Evolutionary conservation across 768 basidiomycete species (phyloP).

Genomic region (Suillus discolor): DNA sequence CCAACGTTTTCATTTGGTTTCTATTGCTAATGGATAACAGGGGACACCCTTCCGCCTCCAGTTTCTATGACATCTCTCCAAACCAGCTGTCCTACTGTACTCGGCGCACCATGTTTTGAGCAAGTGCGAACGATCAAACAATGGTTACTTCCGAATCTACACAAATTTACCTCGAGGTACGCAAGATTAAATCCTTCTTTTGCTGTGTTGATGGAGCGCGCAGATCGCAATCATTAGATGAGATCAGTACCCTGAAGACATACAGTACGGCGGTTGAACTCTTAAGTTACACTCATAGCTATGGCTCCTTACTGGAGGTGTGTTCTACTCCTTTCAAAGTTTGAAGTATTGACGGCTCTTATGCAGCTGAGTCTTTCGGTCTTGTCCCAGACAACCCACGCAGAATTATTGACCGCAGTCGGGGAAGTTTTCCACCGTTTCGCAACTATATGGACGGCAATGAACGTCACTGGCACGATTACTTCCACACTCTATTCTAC

Average conservation of each 20-base stretch:
- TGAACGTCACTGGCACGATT: slow-evolving; percentile 61
- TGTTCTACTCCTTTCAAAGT: slow-evolving; percentile 2
- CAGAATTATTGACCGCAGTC: slow-evolving; percentile 58
- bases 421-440: slow-evolving; percentile 76
- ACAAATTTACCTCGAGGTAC: slow-evolving; percentile 54
- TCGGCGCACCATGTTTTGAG: slow-evolving; percentile 68
- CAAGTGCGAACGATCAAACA: slow-evolving; percentile 69
- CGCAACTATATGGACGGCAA: slow-evolving; percentile 75
- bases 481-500: slow-evolving; percentile 61
- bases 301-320: slow-evolving; percentile 71
- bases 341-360: slow-evolving; percentile 12
- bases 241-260: slow-evolving; percentile 46
- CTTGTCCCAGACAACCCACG: slow-evolving; percentile 53
- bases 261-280: slow-evolving; percentile 63
- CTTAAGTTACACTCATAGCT: slow-evolving; percentile 64
- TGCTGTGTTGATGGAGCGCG: slow-evolving; percentile 4
- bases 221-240: slow-evolving; percentile 34
- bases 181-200: neutral
- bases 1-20: neutral
- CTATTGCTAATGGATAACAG: slow-evolving; percentile 31
- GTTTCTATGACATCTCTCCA: slow-evolving; percentile 43
- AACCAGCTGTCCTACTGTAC: slow-evolving; percentile 45
- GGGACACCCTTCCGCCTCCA: slow-evolving; percentile 25
- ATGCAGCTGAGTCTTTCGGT: slow-evolving; percentile 55
- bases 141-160: slow-evolving; percentile 76